Conservation (phyloP, 768 basidiomycete species). For the Boletus pseudopeckii region DNA sequence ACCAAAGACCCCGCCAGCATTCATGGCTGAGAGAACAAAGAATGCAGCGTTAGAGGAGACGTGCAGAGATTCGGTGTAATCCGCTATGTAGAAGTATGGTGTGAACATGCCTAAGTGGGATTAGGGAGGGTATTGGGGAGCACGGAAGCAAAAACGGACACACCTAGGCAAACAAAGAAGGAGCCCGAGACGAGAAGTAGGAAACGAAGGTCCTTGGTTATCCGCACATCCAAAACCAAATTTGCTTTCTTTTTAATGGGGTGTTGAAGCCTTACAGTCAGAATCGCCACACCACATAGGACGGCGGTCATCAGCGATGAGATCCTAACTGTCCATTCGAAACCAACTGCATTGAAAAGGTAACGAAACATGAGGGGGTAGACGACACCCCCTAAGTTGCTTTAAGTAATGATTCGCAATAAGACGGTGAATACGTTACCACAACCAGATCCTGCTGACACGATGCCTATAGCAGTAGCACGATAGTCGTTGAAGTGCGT, state of each 20-base stretch:
- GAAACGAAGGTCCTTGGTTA: constrained; percentile 50
- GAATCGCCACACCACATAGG: constrained; percentile 44
- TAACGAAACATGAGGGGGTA: constrained; percentile 62
- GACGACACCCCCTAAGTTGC: constrained; percentile 56
- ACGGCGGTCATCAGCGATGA: constrained; percentile 49
- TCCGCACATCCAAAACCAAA: constrained; percentile 23
- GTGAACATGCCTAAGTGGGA: constrained; percentile 56
- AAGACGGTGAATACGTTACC: constrained; percentile 36
- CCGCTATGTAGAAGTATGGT: constrained; percentile 68
- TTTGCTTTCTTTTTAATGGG: constrained; percentile 15
- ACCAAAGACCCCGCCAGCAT: constrained; percentile 63
- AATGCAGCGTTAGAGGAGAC: constrained; percentile 42
- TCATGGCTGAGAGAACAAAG: constrained; percentile 62
- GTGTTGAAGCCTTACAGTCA: constrained; percentile 41
- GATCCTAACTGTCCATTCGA: constrained; percentile 60
- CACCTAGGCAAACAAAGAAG: constrained; percentile 60
- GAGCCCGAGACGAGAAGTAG: constrained; percentile 52
- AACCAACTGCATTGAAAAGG: constrained; percentile 54
- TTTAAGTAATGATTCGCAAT: constrained; percentile 20
- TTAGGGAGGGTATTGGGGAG: background rate
- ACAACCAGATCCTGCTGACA: constrained; percentile 64
- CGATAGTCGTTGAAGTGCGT: constrained; percentile 64
- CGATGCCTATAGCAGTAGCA: constrained; percentile 70
- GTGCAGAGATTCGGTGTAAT: constrained; percentile 46
- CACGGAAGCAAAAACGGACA: constrained; percentile 17